Evolutionary conservation across 164 flowering plant genomes (phyloP), one percentile per base, ranked within the genome.

Genomic region (Houttuynia cordata): DNA sequence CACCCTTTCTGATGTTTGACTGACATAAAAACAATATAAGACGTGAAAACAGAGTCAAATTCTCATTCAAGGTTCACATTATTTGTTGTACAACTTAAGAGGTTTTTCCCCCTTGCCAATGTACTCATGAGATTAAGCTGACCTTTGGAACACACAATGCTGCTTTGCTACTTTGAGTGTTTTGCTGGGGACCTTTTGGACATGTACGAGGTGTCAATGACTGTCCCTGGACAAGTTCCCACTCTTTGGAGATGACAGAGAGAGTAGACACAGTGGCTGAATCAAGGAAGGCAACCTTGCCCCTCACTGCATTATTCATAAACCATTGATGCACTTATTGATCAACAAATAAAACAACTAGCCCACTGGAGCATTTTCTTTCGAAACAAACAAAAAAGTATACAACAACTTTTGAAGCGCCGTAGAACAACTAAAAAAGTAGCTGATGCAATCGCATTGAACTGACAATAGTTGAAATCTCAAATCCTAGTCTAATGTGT

Each of bases 221-320:
- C 61, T 78, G 76, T 65, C 30, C 72, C 40, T 30, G 45, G 13
- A 21, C 10, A 47, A 60, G 18, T 40, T 75, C 81, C 63, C 59
- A 65, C 51, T 80, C 86, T 63, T 72, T 83, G 19, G 72, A 60
- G 61, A 66, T 64, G 37, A 64, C 62, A 56, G 79, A 76, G 24
- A 71, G 55, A 22, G 65, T 65, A n/a, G 82, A 74, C 60, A 71
- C 52, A 63, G 73, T 81, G 54, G 73, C 59, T 4, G 73, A 72
- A 55, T 76, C 83, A 53, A 68, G 64, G 34, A 63, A 65, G 70
- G 70, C 64, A 53, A 79, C 84, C 70, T 59, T 79, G 66, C 82
- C 74, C 66, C 74, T 71, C 51, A 69, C 92, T 86, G 81, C 22
- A 77, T 34, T 30, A 49, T 30, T 24, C 13, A 12, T 17, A 45